phyloP scores from a whole-genome alignment of 192 early-diverging fungal species.

The Entrophospora sp. region DNA sequence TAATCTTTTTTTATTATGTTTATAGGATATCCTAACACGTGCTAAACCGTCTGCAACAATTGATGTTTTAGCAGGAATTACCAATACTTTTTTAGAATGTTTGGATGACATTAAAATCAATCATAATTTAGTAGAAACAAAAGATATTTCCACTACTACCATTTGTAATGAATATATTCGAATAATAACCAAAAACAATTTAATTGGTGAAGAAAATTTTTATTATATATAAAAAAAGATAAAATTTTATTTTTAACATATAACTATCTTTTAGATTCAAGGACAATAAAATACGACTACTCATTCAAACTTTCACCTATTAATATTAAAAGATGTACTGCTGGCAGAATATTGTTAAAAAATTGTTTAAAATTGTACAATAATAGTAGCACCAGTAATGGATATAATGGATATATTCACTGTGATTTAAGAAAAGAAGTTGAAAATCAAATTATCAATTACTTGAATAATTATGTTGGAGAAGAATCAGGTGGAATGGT shows the following conservation, averaged over 20 bases:
- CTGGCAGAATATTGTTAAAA: not conserved
- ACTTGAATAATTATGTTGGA: not conserved
- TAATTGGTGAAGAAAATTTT: no score
- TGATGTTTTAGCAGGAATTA: slow-evolving; percentile 1
- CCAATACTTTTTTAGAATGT: not conserved
- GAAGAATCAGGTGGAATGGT: not conserved
- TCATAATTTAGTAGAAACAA: not conserved
- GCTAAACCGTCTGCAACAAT: not conserved
- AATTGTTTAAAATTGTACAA: not conserved
- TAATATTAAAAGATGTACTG: not conserved
- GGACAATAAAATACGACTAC: not conserved
- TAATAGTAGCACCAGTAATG: not conserved
- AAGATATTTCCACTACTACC: not conserved
- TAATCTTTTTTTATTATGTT: not conserved
- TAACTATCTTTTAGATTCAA: no score
- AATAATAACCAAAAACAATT: not conserved
- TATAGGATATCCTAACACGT: slow-evolving; percentile 1
- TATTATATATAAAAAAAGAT: not conserved
- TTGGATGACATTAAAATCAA: not conserved
- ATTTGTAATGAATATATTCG: not conserved
- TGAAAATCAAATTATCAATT: not conserved
- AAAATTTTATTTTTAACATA: not conserved
- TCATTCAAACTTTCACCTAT: not conserved
- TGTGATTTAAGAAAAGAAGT: not conserved
- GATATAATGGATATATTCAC: not conserved